Evolutionary conservation across 768 basidiomycete species (phyloP).

Genomic region (Panellus pusillus): DNA sequence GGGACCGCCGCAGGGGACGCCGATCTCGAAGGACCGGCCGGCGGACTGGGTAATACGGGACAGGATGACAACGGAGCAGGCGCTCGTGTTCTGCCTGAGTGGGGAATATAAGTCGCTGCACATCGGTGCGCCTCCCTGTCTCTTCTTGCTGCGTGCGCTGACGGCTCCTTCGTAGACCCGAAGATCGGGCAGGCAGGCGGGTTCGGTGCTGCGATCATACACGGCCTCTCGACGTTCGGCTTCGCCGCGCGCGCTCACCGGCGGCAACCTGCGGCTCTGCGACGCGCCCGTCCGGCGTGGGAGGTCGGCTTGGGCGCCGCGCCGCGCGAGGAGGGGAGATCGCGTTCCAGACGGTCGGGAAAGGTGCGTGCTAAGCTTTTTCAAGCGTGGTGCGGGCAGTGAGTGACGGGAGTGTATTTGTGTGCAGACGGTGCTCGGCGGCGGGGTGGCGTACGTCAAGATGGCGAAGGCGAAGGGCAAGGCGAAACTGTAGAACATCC

Average conservation of each 20-base stretch:
- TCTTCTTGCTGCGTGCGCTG: neutral
- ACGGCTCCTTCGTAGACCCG: conserved; percentile 51
- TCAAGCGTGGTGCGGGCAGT: too few species aligned
- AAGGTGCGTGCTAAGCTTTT: conserved; percentile 39
- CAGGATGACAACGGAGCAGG: conserved; percentile 64
- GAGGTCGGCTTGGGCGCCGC: conserved; percentile 67
- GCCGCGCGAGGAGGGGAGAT: conserved; percentile 61
- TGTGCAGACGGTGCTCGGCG: conserved; percentile 57
- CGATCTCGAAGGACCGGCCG: conserved; percentile 57
- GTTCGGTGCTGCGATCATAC: conserved; percentile 84
- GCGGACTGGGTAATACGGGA: conserved; percentile 64
- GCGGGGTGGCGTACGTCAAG: conserved; percentile 64
- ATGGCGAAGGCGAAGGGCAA: too few species aligned
- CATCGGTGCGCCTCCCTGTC: conserved; percentile 46
- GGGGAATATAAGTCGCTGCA: conserved; percentile 82
- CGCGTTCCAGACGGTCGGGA: conserved; percentile 61
- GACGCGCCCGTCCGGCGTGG: conserved; percentile 82
- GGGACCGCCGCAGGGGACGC: conserved; percentile 58
- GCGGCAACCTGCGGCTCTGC: conserved; percentile 62
- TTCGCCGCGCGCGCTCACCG: conserved; percentile 77
- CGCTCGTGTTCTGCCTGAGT: conserved; percentile 68
- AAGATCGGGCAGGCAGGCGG: conserved; percentile 67
- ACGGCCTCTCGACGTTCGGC: conserved; percentile 83
- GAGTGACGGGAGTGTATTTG: too few species aligned
- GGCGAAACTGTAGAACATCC: conserved; percentile 25